Conservation (phyloP, 768 basidiomycete species). For the Daedalea quercina region DNA sequence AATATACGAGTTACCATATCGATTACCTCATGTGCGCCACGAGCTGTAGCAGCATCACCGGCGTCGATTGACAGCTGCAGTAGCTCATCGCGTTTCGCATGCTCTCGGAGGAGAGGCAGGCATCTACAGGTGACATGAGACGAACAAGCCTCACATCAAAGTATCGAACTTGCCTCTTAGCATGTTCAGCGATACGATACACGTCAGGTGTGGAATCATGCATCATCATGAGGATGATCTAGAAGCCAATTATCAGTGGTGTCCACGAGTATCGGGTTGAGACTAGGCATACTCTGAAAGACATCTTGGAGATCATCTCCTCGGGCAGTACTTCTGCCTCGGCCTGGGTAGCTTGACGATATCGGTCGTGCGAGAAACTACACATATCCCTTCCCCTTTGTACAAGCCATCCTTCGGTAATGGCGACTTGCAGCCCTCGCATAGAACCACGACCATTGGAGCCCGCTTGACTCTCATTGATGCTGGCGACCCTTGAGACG, state of each 20-base stretch:
- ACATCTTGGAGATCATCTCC: conserved; percentile 56
- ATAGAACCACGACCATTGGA: conserved; percentile 47
- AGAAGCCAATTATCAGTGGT: too few species aligned
- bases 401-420: conserved; percentile 69
- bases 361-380: conserved; percentile 68
- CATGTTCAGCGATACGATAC: conserved; percentile 66
- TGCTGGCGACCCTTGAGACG: conserved; percentile 38
- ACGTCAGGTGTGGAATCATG: conserved; percentile 55
- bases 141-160: background rate
- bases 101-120: conserved; percentile 51
- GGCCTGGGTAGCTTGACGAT: conserved; percentile 63
- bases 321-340: conserved; percentile 46
- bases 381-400: conserved; percentile 72
- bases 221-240: conserved; percentile 71
- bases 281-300: conserved; percentile 45
- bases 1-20: background rate
- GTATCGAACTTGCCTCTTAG: conserved; percentile 40
- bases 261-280: background rate
- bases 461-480: conserved; percentile 32
- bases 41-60: conserved; percentile 62
- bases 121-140: conserved; percentile 29
- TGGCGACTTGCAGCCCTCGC: conserved; percentile 59
- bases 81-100: conserved; percentile 54
- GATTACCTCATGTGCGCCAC: conserved; percentile 68
- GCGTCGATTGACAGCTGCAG: conserved; percentile 58